Evolutionary conservation across 2,329 filamentous ascomycete genomes (phyloP).

Genomic region (Elsinoe perseae): DNA sequence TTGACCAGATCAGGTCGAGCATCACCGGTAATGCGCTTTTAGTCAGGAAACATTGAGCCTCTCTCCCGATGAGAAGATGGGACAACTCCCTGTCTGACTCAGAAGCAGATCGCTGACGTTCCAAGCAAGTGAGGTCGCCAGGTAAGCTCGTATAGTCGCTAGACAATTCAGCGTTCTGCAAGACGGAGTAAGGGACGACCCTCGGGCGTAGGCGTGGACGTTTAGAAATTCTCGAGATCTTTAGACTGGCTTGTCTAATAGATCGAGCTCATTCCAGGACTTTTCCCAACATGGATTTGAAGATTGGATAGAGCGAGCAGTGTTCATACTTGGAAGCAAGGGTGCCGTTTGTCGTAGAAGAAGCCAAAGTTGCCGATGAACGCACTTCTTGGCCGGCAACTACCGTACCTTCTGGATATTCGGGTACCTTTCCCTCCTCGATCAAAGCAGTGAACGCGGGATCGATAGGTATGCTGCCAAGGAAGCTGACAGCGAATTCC

Average conservation of each 20-base stretch:
- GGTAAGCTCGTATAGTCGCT: background rate
- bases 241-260: background rate
- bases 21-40: too few relatives aligned
- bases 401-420: constrained; percentile 61
- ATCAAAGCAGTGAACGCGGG: constrained; percentile 82
- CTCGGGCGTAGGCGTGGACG: background rate
- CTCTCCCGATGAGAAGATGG: background rate
- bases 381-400: constrained; percentile 49
- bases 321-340: constrained; percentile 65
- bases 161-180: background rate
- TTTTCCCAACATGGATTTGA: constrained; percentile 50
- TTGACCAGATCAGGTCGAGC: too few relatives aligned
- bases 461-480: constrained; percentile 86
- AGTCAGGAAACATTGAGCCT: background rate
- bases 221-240: background rate
- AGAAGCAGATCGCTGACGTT: background rate
- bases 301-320: constrained; percentile 64
- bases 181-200: background rate
- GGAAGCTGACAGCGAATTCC: constrained; percentile 74
- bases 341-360: constrained; percentile 31
- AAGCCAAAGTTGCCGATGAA: constrained; percentile 16
- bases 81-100: background rate
- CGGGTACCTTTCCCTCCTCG: constrained; percentile 61
- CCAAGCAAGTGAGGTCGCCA: background rate
- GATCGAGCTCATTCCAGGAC: constrained; percentile 18